A percentile compares a stretch with the other conserved stretches of the same genome.
phyloP scores from a whole-genome alignment of 2,329 filamentous ascomycete genomes.

The Raffaelea arxii region DNA sequence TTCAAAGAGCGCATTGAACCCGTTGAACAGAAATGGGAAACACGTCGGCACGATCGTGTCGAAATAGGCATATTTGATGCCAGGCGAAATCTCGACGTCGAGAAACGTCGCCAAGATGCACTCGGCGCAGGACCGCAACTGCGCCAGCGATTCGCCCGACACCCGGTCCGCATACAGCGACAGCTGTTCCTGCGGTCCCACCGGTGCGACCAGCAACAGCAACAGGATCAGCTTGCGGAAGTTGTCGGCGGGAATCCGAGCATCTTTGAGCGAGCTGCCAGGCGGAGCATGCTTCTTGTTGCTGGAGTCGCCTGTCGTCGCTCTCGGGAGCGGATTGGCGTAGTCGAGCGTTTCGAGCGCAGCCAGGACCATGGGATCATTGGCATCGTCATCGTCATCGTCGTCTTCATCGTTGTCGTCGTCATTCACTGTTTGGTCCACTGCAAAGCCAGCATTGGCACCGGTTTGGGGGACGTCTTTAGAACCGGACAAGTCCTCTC shows the following conservation, averaged over 20 bases:
- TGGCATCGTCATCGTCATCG: conserved; percentile 33
- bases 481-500: no score
- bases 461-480: no score
- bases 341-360: conserved; percentile 60
- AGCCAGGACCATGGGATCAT: conserved; percentile 57
- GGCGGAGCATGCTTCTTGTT: not conserved
- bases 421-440: conserved; percentile 34
- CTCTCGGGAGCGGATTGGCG: conserved; percentile 31
- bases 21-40: conserved; percentile 57
- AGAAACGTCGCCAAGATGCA: conserved; percentile 57
- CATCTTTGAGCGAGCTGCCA: conserved; percentile 41
- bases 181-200: conserved; percentile 55
- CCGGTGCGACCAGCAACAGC: conserved; percentile 55
- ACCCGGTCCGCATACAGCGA: conserved; percentile 50
- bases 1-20: conserved; percentile 60
- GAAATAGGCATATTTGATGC: conserved; percentile 54
- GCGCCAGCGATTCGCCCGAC: conserved; percentile 42
- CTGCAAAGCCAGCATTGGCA: conserved; percentile 29
- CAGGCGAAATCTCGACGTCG: conserved; percentile 52
- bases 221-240: conserved; percentile 62
- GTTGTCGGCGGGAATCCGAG: conserved; percentile 65
- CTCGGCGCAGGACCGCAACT: conserved; percentile 52
- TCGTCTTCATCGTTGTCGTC: conserved; percentile 28
- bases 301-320: conserved; percentile 21
- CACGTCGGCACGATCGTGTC: conserved; percentile 47